Percentiles rank a stretch among this genome's conserved stretches.
Evolutionary conservation across 768 basidiomycete species (phyloP).

Genomic region (Cystofilobasidium capitatum): DNA sequence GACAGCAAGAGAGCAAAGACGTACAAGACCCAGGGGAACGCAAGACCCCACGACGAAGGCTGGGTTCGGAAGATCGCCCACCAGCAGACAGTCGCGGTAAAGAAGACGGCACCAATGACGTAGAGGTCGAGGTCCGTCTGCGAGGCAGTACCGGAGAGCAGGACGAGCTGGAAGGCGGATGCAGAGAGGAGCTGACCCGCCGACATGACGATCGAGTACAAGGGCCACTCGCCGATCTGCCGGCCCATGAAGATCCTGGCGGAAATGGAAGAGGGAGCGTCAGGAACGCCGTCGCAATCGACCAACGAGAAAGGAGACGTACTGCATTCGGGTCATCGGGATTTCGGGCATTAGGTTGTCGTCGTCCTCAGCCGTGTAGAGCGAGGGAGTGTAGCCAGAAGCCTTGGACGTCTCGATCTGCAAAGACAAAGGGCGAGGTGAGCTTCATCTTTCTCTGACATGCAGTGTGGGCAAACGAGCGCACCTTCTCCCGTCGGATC

Average conservation of each 20-base stretch:
- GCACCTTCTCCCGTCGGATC: conserved; percentile 76
- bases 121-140: conserved; percentile 73
- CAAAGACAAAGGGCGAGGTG: neutral
- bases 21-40: conserved; percentile 71
- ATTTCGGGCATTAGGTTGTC: conserved; percentile 27
- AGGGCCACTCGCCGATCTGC: conserved; percentile 72
- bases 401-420: conserved; percentile 24
- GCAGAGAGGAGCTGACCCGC: conserved; percentile 49
- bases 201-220: conserved; percentile 47
- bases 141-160: conserved; percentile 80
- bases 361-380: conserved; percentile 25
- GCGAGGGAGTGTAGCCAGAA: conserved; percentile 17
- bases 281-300: neutral
- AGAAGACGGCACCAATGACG: conserved; percentile 77
- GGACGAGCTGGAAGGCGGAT: conserved; percentile 87
- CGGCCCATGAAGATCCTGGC: conserved; percentile 59
- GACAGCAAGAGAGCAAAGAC: neutral
- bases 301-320: neutral
- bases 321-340: conserved; percentile 16
- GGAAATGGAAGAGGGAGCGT: neutral
- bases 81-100: conserved; percentile 77
- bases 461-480: conserved; percentile 38
- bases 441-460: too few species aligned
- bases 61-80: conserved; percentile 61
- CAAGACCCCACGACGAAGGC: conserved; percentile 77